A percentile compares a stretch with the other conserved stretches of the same genome.
These are phyloP conservation scores for Pythium sp. DNA, from an alignment of 352 stramenopile genomes.

Conservation along the genomic window DNA sequence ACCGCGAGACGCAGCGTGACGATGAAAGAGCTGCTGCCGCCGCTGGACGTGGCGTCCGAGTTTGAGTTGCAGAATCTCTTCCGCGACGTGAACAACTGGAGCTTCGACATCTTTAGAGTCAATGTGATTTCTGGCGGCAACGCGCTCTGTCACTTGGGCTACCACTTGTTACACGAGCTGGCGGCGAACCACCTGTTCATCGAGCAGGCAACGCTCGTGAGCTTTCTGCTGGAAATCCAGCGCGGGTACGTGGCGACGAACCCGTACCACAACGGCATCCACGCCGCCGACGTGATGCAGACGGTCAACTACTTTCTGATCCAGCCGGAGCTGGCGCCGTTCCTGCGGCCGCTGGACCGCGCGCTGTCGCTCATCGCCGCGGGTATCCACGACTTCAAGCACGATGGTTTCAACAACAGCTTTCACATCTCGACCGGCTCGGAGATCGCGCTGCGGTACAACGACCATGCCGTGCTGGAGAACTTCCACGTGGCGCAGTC, in stretches of 20 bases:
- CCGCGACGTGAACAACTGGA: slow-evolving; percentile 48
- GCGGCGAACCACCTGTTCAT: slow-evolving; percentile 61
- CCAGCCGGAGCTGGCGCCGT: slow-evolving; percentile 66
- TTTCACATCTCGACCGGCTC: slow-evolving; percentile 87
- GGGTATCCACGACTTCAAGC: slow-evolving; percentile 88
- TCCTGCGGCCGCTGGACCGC: slow-evolving; percentile 73
- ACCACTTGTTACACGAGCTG: slow-evolving; percentile 69
- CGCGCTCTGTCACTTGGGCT: slow-evolving; percentile 70
- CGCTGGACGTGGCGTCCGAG: slow-evolving; percentile 53
- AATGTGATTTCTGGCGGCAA: slow-evolving; percentile 67
- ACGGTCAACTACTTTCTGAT: slow-evolving; percentile 85
- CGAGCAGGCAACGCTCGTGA: slow-evolving; percentile 57
- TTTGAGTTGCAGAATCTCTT: slow-evolving; percentile 74
- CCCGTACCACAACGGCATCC: slow-evolving; percentile 89
- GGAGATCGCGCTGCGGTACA: slow-evolving; percentile 87
- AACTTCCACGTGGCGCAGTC: slow-evolving; percentile 89
- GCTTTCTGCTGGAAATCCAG: slow-evolving; percentile 83
- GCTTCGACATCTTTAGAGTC: slow-evolving; percentile 80
- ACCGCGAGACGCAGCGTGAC: slow-evolving; percentile 31
- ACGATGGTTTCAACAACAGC: slow-evolving; percentile 89
- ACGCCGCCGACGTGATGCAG: slow-evolving; percentile 89
- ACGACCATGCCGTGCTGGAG: slow-evolving; percentile 86
- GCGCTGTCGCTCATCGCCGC: slow-evolving; percentile 73
- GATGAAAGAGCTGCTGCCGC: slow-evolving; percentile 64
- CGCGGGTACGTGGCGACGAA: slow-evolving; percentile 78